A percentile compares a stretch with the other conserved stretches of the same genome.
Evolutionary conservation across 345 rosid species (phyloP).

Genomic region (Lepidium didymum): DNA sequence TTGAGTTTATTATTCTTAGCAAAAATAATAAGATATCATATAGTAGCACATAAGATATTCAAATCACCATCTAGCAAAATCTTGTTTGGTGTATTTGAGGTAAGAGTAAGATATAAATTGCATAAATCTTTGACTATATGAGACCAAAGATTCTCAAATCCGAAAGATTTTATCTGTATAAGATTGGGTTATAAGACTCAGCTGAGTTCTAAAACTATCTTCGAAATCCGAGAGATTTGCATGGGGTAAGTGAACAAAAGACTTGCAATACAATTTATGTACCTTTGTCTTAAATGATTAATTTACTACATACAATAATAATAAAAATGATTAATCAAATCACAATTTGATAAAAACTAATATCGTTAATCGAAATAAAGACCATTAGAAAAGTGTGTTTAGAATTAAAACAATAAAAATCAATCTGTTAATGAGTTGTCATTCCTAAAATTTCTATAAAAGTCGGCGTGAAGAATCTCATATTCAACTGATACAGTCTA

Average conservation of each 20-base stretch:
- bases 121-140: slow-evolving; percentile 25
- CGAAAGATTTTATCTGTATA: slow-evolving; percentile 24
- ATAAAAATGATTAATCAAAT: too few relatives aligned
- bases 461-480: slow-evolving; percentile 28
- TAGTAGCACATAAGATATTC: neutral
- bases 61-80: slow-evolving; percentile 12
- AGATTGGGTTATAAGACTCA: too few relatives aligned
- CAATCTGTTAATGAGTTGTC: slow-evolving; percentile 30
- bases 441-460: slow-evolving; percentile 27
- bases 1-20: too few relatives aligned
- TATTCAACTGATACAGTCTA: slow-evolving; percentile 22
- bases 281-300: slow-evolving; percentile 9
- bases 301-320: neutral
- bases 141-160: slow-evolving; percentile 25
- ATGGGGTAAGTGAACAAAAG: slow-evolving; percentile 10
- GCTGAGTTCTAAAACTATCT: neutral
- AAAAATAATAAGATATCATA: neutral
- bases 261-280: slow-evolving; percentile 16
- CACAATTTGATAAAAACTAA: too few relatives aligned
- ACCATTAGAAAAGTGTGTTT: slow-evolving; percentile 24
- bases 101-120: slow-evolving; percentile 14
- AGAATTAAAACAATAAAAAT: neutral
- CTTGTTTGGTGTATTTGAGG: slow-evolving; percentile 23
- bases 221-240: slow-evolving; percentile 26
- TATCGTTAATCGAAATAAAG: too few relatives aligned